These are phyloP conservation scores for Bassia scoparia DNA, from an alignment of 148 eudicot species.

Conservation along the genomic window DNA sequence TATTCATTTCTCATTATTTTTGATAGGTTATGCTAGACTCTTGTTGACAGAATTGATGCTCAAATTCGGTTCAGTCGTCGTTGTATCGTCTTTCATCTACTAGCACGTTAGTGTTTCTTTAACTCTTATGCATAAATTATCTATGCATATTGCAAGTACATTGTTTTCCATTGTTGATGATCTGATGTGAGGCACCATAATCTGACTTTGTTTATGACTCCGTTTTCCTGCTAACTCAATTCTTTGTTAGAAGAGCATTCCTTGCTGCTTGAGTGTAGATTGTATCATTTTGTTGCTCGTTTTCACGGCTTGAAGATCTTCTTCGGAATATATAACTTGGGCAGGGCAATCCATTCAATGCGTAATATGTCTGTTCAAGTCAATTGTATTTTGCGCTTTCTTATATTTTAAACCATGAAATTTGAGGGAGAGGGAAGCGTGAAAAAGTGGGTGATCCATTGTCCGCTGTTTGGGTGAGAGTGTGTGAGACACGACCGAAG, in stretches of 20 bases:
- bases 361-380: too few relatives aligned
- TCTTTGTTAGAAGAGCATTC: neutral
- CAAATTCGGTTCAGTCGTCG: constrained; percentile 56
- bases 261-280: neutral
- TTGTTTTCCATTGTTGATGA: neutral
- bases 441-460: too few relatives aligned
- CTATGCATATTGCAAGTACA: constrained; percentile 1
- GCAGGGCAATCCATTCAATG: neutral
- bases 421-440: too few relatives aligned
- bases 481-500: neutral
- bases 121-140: neutral
- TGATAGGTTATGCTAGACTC: constrained; percentile 87
- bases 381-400: too few relatives aligned
- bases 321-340: neutral
- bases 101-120: constrained; percentile 66
- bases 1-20: constrained; percentile 6
- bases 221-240: neutral
- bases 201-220: neutral
- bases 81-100: constrained; percentile 77
- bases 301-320: too few relatives aligned
- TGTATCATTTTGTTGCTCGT: neutral
- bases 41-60: constrained; percentile 81
- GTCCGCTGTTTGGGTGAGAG: neutral
- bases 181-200: too few relatives aligned
- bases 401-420: too few relatives aligned